Base-by-base conservation (phyloP, 345 rosid species). In the Camelina sativa region DNA sequence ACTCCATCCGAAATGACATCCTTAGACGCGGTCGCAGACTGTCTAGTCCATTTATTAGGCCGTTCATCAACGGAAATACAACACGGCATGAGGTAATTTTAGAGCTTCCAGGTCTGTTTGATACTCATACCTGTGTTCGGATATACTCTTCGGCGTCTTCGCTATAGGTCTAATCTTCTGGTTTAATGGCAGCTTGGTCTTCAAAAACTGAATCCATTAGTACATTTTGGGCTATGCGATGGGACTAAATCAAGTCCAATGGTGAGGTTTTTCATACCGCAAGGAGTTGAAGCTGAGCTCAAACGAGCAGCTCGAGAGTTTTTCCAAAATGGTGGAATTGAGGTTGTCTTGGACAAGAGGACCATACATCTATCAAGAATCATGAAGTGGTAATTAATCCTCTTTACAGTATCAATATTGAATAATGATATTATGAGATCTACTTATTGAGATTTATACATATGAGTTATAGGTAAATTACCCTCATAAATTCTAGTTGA, bases 201-300 rank as follows among this genome's bases (percentile, higher is more conserved):
- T 74, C 72, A 77, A 30, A 90, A 80, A 72, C 64, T 85, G 71
- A 91, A 89, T 69, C 97, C 99, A 6, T 71, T 92, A 13, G 80
- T 95, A 48, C 97, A 95, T 83, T 91, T 90, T 51, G 97, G 99
- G 50, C 80, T 86, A 6, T 95, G 96, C 79, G 83, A 86, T 12
- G 99, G 99, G 61, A 81, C 99, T 35, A 86, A 81, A 67, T 92
- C 97, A 34, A 85, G 91, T 79, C 97, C 99, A 12, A 50, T 75
- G 0, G 90, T 90, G 63, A 86, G 92, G 75, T 95, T 95, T 82
- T 95, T 85, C 84, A 83, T 90, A 16, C 46, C 88, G 2, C 82
- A 87, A 73, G 92, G 91, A 47, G 83, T 92, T 15, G 87, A 85
- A 74, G 74, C 84, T 37, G 93, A 90, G 66, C 82, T 95, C 8